phyloP scores from a whole-genome alignment of 2,329 filamentous ascomycete species.

The Gnomoniopsis smithogilvyi region DNA sequence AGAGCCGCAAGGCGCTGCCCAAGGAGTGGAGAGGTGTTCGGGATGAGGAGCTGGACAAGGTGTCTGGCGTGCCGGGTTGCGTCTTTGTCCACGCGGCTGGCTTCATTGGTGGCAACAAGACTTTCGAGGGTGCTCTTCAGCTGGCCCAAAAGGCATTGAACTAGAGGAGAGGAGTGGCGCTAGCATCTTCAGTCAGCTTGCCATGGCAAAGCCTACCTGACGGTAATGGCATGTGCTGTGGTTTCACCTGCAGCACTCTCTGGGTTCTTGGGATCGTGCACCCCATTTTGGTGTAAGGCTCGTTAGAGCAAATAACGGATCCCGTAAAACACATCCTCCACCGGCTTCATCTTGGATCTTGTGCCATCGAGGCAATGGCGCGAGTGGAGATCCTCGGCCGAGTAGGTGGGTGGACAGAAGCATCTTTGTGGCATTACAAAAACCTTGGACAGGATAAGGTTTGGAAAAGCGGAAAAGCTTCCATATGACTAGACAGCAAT shows the following conservation, averaged over 20 bases:
- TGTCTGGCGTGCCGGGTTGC: slow-evolving; percentile 67
- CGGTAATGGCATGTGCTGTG: not conserved
- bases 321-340: no score
- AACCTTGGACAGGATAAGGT: not conserved
- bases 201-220: not conserved
- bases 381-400: no score
- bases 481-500: not conserved
- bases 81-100: slow-evolving; percentile 94
- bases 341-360: no score
- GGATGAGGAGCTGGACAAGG: slow-evolving; percentile 76
- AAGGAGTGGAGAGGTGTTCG: slow-evolving; percentile 89
- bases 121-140: slow-evolving; percentile 78
- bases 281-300: not conserved
- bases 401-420: not conserved
- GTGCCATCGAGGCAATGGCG: no score
- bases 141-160: slow-evolving; percentile 79
- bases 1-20: slow-evolving; percentile 86
- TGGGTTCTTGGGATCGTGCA: not conserved
- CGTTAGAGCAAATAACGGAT: not conserved
- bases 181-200: not conserved
- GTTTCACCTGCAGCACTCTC: not conserved
- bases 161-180: slow-evolving; percentile 23
- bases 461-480: not conserved
- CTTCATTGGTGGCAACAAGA: slow-evolving; percentile 95
- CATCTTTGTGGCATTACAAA: not conserved